Base-by-base conservation (phyloP, 495 filamentous ascomycete genomes). In the Cercophora samala region DNA sequence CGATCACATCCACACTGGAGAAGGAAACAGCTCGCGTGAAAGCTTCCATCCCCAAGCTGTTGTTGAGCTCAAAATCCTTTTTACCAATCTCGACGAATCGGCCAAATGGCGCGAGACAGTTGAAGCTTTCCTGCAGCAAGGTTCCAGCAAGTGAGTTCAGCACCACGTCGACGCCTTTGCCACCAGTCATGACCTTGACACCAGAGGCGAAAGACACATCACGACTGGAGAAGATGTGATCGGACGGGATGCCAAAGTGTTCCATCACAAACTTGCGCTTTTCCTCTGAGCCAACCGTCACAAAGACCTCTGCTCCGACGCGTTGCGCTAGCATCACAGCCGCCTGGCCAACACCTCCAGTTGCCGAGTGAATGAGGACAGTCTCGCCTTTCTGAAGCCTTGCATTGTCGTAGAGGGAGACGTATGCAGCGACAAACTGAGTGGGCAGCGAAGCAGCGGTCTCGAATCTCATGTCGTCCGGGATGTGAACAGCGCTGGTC, bases 321-420 rank as follows among this genome's bases (percentile, higher is more conserved):
- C 77, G 68, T 56, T 86, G 78, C 0, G 81, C 80, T 1, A 90
- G 67, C 60, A 82, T 77, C 29, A 90, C 82, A 0, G 86, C 82
- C 9, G 86, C 85, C 64, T 87, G 81, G 8, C 87, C 88, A 0
- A 88, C 79, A 25, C 81, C 84, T 23, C 85, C 84, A 1, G 84
- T 77, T 4, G 81, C 88, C 1, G 78, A 76, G 64, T 89, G 85
- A 25, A 91, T 86, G n/a, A 91, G 76, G 0, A 89, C 79, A 0
- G 69, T 78, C 63, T 89, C 88, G 66, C 52, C 87, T 76, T 76
- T 73, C 37, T 76, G 63, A 0, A 84, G 67, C 3, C 74, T 60
- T 0, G 75, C 83, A 4, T 74, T 71, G 18, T 81, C 68, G 64
- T 78, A 65, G 3, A 85, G 58, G 0, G 80, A 77, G 60, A 88